A percentile compares a stretch with the other conserved stretches of the same genome.
Conservation (phyloP, 1,284 basidiomycete species). For the Tilletia caries region DNA sequence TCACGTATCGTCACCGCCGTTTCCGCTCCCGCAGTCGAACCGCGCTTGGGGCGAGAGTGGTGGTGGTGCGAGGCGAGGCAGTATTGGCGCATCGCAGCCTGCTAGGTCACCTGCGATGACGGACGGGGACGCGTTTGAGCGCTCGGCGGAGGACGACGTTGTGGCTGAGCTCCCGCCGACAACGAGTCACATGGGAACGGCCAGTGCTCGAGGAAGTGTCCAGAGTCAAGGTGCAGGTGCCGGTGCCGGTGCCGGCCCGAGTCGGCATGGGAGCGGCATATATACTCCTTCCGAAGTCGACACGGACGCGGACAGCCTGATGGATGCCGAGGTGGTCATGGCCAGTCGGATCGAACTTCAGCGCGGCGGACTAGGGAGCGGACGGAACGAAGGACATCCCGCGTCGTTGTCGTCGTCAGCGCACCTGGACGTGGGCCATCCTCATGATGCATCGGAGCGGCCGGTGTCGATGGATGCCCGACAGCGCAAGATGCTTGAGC, state of each 20-base stretch:
- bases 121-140: background rate
- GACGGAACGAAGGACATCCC: background rate
- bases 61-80: background rate
- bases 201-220: background rate
- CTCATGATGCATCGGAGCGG: background rate
- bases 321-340: background rate
- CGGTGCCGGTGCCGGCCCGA: background rate
- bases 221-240: background rate
- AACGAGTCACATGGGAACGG: background rate
- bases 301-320: background rate
- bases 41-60: background rate
- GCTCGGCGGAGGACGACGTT: background rate
- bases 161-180: background rate
- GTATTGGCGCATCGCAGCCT: background rate
- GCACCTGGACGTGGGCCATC: background rate
- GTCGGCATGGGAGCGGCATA: background rate
- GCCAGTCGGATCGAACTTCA: background rate
- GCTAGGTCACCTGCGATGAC: background rate
- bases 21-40: background rate
- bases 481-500: background rate
- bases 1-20: background rate
- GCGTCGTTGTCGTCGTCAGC: background rate
- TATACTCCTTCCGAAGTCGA: background rate
- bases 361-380: background rate
- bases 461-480: background rate